These are phyloP conservation scores for Geotrichum carabidarum DNA, from an alignment of 1,139 yeast genomes.

Conservation along the genomic window DNA sequence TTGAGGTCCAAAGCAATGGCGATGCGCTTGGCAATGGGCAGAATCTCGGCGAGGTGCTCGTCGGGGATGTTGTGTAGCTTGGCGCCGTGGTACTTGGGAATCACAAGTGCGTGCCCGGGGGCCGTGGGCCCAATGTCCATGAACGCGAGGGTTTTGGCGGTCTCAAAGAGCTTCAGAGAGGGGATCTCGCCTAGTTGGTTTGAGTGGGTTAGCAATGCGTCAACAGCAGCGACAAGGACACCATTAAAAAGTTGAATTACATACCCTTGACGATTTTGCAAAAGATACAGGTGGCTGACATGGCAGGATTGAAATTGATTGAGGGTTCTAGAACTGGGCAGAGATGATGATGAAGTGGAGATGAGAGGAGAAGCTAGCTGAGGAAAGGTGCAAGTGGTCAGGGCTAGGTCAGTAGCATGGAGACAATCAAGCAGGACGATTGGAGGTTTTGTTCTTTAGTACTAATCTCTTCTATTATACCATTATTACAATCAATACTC, in stretches of 20 bases:
- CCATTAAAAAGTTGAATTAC: conserved; percentile 23
- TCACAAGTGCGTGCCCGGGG: conserved; percentile 78
- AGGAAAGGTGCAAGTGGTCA: too few species aligned
- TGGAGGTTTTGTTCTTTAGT: neutral
- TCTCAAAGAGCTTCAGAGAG: conserved; percentile 78
- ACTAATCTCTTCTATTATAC: neutral
- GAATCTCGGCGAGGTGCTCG: conserved; percentile 74
- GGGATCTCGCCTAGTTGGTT: conserved; percentile 71
- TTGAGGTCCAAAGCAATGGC: conserved; percentile 63
- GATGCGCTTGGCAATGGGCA: conserved; percentile 82
- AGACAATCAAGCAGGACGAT: neutral
- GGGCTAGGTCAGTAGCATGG: too few species aligned
- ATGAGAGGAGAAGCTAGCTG: too few species aligned
- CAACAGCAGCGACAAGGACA: neutral
- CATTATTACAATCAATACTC: neutral
- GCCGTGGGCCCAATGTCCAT: conserved; percentile 90
- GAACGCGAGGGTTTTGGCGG: conserved; percentile 72
- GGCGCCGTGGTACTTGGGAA: conserved; percentile 90
- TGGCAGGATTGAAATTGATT: conserved; percentile 16
- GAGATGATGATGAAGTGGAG: too few species aligned
- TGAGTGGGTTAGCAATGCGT: neutral
- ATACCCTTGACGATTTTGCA: conserved; percentile 83
- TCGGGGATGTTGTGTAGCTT: conserved; percentile 88
- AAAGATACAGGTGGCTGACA: conserved; percentile 61
- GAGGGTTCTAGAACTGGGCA: neutral